These are phyloP conservation scores for Angomonas deanei DNA, from an alignment of 208 protist species.

Conservation along the genomic window DNA sequence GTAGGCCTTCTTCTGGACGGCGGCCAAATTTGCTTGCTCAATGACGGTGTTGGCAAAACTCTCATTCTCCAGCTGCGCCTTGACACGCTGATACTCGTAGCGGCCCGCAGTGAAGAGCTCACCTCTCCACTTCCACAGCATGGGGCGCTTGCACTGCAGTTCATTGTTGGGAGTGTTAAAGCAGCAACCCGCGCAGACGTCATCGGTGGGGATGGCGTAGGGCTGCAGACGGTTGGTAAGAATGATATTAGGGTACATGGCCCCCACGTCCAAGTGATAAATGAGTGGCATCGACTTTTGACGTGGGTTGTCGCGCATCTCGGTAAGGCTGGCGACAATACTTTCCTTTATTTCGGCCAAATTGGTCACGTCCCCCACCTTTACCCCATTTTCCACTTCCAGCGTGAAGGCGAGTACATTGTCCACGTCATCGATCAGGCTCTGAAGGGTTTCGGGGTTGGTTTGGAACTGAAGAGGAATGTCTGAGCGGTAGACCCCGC, in stretches of 20 bases:
- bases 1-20: conserved; percentile 89
- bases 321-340: conserved; percentile 74
- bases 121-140: conserved; percentile 99
- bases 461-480: conserved; percentile 94
- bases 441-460: conserved; percentile 88
- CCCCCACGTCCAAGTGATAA: conserved; percentile 99
- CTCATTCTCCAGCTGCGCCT: conserved; percentile 95
- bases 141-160: conserved; percentile 93
- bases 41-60: conserved; percentile 78
- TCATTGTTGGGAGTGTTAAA: conserved; percentile 96
- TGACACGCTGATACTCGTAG: conserved; percentile 94
- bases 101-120: conserved; percentile 95
- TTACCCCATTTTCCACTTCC: conserved; percentile 80
- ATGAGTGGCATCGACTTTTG: conserved; percentile 93
- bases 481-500: conserved; percentile 97
- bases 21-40: conserved; percentile 79
- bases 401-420: conserved; percentile 88
- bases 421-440: conserved; percentile 94
- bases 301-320: conserved; percentile 86
- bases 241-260: conserved; percentile 99
- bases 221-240: conserved; percentile 99
- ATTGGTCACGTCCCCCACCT: conserved; percentile 92
- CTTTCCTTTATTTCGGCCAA: conserved; percentile 79
- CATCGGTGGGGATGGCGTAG: conserved; percentile 93
- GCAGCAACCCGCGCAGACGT: conserved; percentile 95